Evolutionary conservation across 148 eudicot species (phyloP), one percentile per base, ranked within the genome.

Genomic region (Fallopia convolvulus): DNA sequence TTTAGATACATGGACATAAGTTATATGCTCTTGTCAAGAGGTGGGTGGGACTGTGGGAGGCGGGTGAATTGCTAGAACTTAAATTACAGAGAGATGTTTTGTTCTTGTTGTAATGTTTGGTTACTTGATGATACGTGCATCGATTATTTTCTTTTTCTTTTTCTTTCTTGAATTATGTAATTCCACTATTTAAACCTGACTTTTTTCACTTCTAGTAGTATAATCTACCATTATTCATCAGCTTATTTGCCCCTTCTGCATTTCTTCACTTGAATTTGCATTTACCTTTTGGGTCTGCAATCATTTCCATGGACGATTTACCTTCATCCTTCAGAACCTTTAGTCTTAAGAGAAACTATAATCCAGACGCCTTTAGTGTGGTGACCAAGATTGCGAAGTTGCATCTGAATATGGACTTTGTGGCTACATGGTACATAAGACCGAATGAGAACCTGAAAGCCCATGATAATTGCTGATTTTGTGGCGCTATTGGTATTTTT

Each of bases 1-100:
- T 68, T 68, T 68, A 36, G 44, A 68, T 68, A 68, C 72, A 39
- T 68, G 72, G 72, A 68, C 72, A 68, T 68, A 68, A n/a, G 5
- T 68, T 68, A 68, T 23, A 15, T 26, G 44, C 21, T 39, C 72
- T 41, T 66, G 15, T 63, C 42, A 36, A 66, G 72, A 15, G 14
- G 72, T 33, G 21, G 44, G 44, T 7, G 72, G 13, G 72, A 17
- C 2, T 7, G 41, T 32, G 40, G 8, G 72, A 66, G 72, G 15
- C 3, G 72, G 21, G n/a, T 6, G 21, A 68, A 14, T 68, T 68
- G n/a, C 44, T 68, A 68, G 20, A 68, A 68, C 39, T 9, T 58
- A 17, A 30, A 61, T 11, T 42, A 68, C 14, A 68, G 32, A 23
- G 42, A 36, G 41, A 66, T 36, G 46, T 20, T 68, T 18, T 68